Evolutionary conservation across 768 basidiomycete genomes (phyloP).

Genomic region (Mycena vulgaris): DNA sequence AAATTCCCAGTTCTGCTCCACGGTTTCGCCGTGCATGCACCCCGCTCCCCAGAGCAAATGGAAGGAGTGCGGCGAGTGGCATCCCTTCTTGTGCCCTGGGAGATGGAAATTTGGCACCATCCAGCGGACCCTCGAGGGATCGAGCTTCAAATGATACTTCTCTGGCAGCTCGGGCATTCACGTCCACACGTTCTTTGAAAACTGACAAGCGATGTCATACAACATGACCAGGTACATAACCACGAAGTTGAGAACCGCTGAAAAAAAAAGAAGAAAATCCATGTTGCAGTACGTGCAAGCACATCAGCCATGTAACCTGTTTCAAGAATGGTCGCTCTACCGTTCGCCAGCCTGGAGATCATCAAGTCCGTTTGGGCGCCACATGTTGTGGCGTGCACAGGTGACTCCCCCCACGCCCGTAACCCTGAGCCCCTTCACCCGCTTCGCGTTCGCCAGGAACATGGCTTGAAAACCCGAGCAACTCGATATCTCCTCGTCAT

Average conservation of each 20-base stretch:
- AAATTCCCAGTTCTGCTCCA: too few relatives aligned
- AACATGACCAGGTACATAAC: neutral
- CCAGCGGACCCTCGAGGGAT: too few relatives aligned
- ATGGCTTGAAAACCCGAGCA: neutral
- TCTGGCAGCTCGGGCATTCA: too few relatives aligned
- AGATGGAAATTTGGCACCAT: too few relatives aligned
- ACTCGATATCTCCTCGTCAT: neutral
- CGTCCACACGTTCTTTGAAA: neutral
- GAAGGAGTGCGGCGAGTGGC: too few relatives aligned
- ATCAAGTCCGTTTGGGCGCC: slow-evolving; percentile 29
- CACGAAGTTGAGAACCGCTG: neutral
- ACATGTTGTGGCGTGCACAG: neutral
- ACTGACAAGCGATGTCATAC: slow-evolving; percentile 16
- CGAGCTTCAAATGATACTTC: neutral
- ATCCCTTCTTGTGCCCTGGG: too few relatives aligned
- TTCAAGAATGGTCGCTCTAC: neutral
- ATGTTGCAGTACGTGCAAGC: neutral
- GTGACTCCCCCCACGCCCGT: neutral
- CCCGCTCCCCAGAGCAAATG: too few relatives aligned
- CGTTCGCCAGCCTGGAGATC: slow-evolving; percentile 40
- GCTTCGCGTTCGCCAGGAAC: neutral
- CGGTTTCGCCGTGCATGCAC: too few relatives aligned
- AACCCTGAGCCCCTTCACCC: neutral
- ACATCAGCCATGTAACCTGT: too few relatives aligned
- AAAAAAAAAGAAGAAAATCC: neutral